Conservation (phyloP, 305 asterid species). For the Rubia peregrina region DNA sequence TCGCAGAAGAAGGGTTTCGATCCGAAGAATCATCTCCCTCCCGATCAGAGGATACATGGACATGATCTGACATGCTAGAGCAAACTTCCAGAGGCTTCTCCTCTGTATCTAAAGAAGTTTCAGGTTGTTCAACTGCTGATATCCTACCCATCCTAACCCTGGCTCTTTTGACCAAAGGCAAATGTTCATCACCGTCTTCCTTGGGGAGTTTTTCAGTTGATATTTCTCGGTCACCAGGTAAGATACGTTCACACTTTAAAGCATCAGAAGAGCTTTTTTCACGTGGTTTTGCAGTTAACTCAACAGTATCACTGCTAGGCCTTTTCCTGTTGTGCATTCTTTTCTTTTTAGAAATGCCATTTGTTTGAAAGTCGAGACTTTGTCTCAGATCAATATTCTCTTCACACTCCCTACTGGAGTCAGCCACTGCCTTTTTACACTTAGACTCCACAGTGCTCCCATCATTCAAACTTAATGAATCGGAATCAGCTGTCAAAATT, state of each 20-base stretch:
- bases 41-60: conserved; percentile 28
- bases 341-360: conserved; percentile 58
- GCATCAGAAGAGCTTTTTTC: conserved; percentile 34
- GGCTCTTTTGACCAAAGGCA: conserved; percentile 90
- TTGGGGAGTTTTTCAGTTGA: conserved; percentile 33
- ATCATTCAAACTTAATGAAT: conserved; percentile 45
- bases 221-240: conserved; percentile 40
- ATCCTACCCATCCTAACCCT: conserved; percentile 79
- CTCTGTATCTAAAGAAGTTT: conserved; percentile 31
- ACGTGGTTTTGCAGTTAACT: conserved; percentile 31
- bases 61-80: conserved; percentile 31
- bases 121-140: conserved; percentile 36
- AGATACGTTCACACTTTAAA: conserved; percentile 31
- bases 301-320: conserved; percentile 34
- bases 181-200: conserved; percentile 83
- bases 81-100: conserved; percentile 38
- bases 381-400: conserved; percentile 45
- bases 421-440: conserved; percentile 34
- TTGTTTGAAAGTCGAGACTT: conserved; percentile 56
- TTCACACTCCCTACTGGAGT: conserved; percentile 36
- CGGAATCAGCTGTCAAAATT: conserved; percentile 58
- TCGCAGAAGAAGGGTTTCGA: conserved; percentile 25
- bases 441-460: conserved; percentile 55
- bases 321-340: conserved; percentile 71
- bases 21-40: conserved; percentile 43